These are phyloP conservation scores for Rhynchospora pubera DNA, from an alignment of 176 grass and related monocot genomes.

Conservation along the genomic window DNA sequence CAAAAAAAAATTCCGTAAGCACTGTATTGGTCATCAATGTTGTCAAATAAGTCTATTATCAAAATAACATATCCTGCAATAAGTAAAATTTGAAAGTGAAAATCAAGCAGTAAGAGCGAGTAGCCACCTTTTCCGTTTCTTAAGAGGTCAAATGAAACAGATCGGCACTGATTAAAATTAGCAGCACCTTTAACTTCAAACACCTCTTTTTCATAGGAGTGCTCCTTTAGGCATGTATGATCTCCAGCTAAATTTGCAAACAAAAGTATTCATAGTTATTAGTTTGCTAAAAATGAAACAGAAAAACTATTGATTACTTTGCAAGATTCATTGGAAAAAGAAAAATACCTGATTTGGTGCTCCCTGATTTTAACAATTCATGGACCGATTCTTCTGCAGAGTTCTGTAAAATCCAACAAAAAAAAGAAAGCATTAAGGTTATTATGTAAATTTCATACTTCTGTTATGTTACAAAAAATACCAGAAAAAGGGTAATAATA, in stretches of 20 bases:
- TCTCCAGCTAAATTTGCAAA: conserved; percentile 33
- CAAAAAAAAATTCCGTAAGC: not conserved
- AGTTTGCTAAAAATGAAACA: conserved; percentile 5
- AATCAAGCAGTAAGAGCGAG: conserved; percentile 7
- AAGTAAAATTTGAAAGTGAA: not conserved
- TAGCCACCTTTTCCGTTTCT: conserved; percentile 55
- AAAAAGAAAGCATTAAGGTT: conserved; percentile 5
- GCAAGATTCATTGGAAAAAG: not conserved
- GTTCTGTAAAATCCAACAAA: conserved; percentile 45
- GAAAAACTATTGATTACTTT: not conserved
- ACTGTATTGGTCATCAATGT: not conserved
- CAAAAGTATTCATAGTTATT: not conserved
- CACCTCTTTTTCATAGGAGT: conserved; percentile 34
- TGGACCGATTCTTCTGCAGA: conserved; percentile 44
- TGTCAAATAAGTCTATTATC: no score
- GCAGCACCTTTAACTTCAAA: no score
- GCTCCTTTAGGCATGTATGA: conserved; percentile 74
- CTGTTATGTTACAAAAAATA: no score
- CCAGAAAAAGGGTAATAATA: not conserved
- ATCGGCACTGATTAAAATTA: conserved; percentile 58
- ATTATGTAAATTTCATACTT: not conserved
- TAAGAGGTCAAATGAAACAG: conserved; percentile 38
- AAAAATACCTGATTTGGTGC: conserved; percentile 30
- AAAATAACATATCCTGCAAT: not conserved
- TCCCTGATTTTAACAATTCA: conserved; percentile 55